Evolutionary conservation across 75 land plant species (phyloP).

Genomic region (Picea sitchensis): DNA sequence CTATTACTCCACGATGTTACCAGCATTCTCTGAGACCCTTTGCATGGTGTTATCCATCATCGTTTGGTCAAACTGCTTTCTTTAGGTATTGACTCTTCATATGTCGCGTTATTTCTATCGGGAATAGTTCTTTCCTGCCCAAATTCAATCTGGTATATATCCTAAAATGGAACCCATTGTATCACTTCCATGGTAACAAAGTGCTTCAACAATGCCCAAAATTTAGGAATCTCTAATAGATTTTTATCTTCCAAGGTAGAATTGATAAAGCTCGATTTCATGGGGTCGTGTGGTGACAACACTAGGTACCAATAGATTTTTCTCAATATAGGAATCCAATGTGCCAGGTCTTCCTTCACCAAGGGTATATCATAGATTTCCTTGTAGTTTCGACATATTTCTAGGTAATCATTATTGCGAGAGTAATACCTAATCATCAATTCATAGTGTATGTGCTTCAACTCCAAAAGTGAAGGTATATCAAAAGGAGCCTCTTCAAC

Average conservation of each 20-base stretch:
- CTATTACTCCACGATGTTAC: too few relatives aligned
- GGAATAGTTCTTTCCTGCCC: constrained; percentile 68
- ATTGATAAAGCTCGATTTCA: constrained; percentile 94
- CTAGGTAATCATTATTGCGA: constrained; percentile 85
- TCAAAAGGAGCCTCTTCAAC: constrained; percentile 38
- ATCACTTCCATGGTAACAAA: constrained; percentile 98
- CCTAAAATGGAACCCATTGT: constrained; percentile 86
- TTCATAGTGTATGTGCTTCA: constrained; percentile 92
- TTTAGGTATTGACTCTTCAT: too few relatives aligned
- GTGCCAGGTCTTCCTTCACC: constrained; percentile 63
- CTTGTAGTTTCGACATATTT: constrained; percentile 92
- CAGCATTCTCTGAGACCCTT: too few relatives aligned
- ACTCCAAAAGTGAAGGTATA: constrained; percentile 76
- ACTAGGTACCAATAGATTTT: constrained; percentile 98
- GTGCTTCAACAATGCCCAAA: constrained; percentile 79
- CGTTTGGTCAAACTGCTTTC: too few relatives aligned
- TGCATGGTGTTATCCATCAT: too few relatives aligned
- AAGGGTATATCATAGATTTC: constrained; percentile 93
- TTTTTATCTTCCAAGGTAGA: constrained; percentile 94
- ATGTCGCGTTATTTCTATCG: constrained; percentile 15
- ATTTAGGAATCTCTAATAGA: constrained; percentile 83
- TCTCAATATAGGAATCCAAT: constrained; percentile 84
- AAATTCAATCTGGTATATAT: constrained; percentile 71
- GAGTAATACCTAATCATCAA: constrained; percentile 58
- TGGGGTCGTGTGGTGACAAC: constrained; percentile 85